Percentiles rank a stretch among this genome's conserved stretches.
Evolutionary conservation across 78 protist species (phyloP).

Genomic region (Dictyostelium citrinum): DNA sequence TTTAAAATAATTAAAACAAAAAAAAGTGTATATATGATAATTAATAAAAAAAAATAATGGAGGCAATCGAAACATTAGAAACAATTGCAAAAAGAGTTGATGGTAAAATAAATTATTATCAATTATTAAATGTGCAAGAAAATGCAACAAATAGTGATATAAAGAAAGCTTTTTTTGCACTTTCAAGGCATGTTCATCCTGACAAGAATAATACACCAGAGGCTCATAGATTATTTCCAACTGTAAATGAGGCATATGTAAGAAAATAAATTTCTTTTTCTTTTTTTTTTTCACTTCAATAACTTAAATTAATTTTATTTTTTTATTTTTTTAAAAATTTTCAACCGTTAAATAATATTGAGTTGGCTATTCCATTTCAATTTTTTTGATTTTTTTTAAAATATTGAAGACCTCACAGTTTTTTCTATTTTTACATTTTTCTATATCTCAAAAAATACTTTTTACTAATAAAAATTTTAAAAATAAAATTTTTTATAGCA

Average conservation of each 20-base stretch:
- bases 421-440: too few relatives aligned
- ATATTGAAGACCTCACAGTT: too few relatives aligned
- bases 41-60: background rate
- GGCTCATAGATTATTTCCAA: background rate
- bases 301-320: too few relatives aligned
- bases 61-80: background rate
- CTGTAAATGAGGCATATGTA: slow-evolving; percentile 9
- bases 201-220: background rate
- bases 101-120: background rate
- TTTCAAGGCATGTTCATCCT: background rate
- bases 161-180: background rate
- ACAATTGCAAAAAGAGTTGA: slow-evolving; percentile 6
- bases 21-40: background rate
- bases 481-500: background rate
- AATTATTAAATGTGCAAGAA: background rate
- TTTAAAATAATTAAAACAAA: background rate
- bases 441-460: too few relatives aligned
- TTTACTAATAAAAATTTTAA: background rate
- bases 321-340: background rate
- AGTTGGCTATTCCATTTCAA: too few relatives aligned
- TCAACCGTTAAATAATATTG: too few relatives aligned
- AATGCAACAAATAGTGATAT: background rate
- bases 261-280: background rate
- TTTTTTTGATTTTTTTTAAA: too few relatives aligned
- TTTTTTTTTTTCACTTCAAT: background rate